Conservation (phyloP, 768 basidiomycete species). For the Hericium coralloides region DNA sequence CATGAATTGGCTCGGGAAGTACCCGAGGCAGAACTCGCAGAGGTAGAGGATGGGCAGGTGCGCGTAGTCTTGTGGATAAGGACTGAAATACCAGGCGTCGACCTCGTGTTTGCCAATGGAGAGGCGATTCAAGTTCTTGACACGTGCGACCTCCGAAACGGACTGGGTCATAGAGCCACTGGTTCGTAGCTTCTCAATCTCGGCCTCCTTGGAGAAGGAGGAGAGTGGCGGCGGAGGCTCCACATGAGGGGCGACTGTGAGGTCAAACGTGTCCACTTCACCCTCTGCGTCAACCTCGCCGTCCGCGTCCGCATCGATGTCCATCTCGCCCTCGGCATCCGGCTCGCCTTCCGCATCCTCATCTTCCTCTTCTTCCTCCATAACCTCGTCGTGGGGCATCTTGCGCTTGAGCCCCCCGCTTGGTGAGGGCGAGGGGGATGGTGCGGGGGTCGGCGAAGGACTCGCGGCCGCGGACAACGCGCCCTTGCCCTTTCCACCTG, state of each 20-base stretch:
- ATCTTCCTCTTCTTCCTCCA: slow-evolving; percentile 54
- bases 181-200: slow-evolving; percentile 96
- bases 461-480: slow-evolving; percentile 16
- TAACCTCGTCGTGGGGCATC: slow-evolving; percentile 48
- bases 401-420: slow-evolving; percentile 61
- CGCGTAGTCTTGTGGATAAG: slow-evolving; percentile 97
- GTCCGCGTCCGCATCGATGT: slow-evolving; percentile 34
- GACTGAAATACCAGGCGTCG: slow-evolving; percentile 99
- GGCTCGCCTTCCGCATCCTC: slow-evolving; percentile 51
- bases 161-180: slow-evolving; percentile 99
- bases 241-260: slow-evolving; percentile 42
- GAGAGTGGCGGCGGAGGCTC: slow-evolving; percentile 43
- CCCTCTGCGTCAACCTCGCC: slow-evolving; percentile 63
- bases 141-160: slow-evolving; percentile 93
- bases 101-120: slow-evolving; percentile 96
- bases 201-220: slow-evolving; percentile 91
- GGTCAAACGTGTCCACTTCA: slow-evolving; percentile 47
- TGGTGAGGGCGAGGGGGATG: slow-evolving; percentile 45
- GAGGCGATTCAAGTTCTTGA: slow-evolving; percentile 95
- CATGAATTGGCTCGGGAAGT: slow-evolving; percentile 87
- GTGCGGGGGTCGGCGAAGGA: slow-evolving; percentile 16
- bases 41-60: slow-evolving; percentile 92
- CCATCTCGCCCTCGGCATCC: slow-evolving; percentile 23
- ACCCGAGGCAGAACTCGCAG: slow-evolving; percentile 97
- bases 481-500: slow-evolving; percentile 11